Conservation (phyloP, 2,329 filamentous ascomycete species). For the Fusarium vanettenii region DNA sequence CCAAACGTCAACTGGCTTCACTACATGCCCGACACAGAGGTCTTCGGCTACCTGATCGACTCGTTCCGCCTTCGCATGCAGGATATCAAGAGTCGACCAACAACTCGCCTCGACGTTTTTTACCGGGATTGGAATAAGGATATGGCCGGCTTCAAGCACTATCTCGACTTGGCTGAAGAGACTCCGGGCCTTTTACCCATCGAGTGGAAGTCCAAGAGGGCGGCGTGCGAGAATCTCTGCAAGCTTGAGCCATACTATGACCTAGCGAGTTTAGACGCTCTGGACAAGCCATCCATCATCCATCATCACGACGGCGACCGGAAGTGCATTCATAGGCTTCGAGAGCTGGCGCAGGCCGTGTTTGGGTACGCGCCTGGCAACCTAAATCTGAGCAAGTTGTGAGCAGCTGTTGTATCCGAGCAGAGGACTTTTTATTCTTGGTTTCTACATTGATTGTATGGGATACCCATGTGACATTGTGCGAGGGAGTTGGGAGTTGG, state of each 20-base stretch:
- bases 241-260: conserved; percentile 36
- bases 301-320: conserved; percentile 51
- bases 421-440: neutral
- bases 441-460: neutral
- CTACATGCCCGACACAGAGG: conserved; percentile 50
- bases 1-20: conserved; percentile 51
- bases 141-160: conserved; percentile 46
- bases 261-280: conserved; percentile 22
- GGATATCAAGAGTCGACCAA: conserved; percentile 37
- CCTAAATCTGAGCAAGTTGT: neutral
- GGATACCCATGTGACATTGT: neutral
- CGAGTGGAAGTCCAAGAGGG: conserved; percentile 54
- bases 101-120: conserved; percentile 26
- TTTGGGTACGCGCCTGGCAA: neutral
- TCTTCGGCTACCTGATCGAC: conserved; percentile 58
- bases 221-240: conserved; percentile 48
- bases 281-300: conserved; percentile 46
- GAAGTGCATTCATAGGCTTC: conserved; percentile 55
- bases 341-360: conserved; percentile 55
- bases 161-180: conserved; percentile 37
- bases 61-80: conserved; percentile 54
- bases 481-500: neutral
- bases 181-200: conserved; percentile 46
- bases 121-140: conserved; percentile 22
- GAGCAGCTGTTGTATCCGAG: neutral